phyloP scores from a whole-genome alignment of 2,329 filamentous ascomycete species.

The Ampelomyces quisqualis region DNA sequence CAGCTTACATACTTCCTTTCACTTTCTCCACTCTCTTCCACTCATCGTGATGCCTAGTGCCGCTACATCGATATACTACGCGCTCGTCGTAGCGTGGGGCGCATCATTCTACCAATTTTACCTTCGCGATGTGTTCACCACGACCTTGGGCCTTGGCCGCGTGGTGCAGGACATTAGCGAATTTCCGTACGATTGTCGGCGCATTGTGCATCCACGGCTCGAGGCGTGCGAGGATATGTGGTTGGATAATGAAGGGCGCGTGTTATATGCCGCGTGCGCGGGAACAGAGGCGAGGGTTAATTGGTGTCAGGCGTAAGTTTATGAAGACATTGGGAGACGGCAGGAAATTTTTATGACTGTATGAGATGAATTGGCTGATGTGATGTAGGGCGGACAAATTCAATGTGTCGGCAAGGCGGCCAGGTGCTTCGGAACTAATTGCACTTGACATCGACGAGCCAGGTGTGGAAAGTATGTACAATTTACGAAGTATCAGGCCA shows the following conservation, averaged over 20 bases:
- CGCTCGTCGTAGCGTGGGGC: conserved; percentile 25
- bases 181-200: conserved; percentile 30
- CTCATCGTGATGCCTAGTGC: conserved; percentile 12
- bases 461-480: conserved; percentile 26
- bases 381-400: conserved; percentile 14
- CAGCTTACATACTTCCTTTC: no score
- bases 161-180: conserved; percentile 31
- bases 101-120: conserved; percentile 32
- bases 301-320: conserved; percentile 31
- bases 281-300: conserved; percentile 21
- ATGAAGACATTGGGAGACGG: background rate
- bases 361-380: conserved; percentile 3
- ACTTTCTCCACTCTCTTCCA: background rate
- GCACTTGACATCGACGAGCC: conserved; percentile 33
- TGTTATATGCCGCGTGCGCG: conserved; percentile 34
- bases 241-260: conserved; percentile 28
- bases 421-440: conserved; percentile 27
- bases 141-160: conserved; percentile 29
- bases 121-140: conserved; percentile 25
- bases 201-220: conserved; percentile 24
- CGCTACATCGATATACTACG: conserved; percentile 15
- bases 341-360: background rate
- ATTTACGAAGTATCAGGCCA: conserved; percentile 23
- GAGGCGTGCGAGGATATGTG: conserved; percentile 37
- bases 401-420: conserved; percentile 25